A percentile compares a stretch with the other conserved stretches of the same genome.
phyloP scores from a whole-genome alignment of 176 grass and related monocot genomes.

The maize (Zea mays) region DNA sequence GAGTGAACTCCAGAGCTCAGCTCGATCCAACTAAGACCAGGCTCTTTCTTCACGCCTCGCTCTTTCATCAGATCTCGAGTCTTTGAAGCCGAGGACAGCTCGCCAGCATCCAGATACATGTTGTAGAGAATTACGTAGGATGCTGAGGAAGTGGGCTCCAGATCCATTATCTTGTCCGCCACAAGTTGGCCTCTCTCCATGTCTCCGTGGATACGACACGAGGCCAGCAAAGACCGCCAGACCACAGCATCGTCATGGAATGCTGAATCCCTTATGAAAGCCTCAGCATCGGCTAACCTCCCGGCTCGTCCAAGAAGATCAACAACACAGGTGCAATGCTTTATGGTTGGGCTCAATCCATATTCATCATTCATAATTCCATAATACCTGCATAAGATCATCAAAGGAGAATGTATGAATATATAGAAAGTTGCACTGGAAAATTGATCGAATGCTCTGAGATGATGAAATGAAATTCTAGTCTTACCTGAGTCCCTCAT shows the following conservation, averaged over 20 bases:
- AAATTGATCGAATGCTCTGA: not conserved
- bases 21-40: slow-evolving; percentile 72
- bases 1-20: slow-evolving; percentile 58
- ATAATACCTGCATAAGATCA: slow-evolving; percentile 50
- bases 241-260: slow-evolving; percentile 51
- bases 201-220: slow-evolving; percentile 68
- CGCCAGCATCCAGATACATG: slow-evolving; percentile 61
- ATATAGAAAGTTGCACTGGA: not conserved
- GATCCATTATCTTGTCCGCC: slow-evolving; percentile 52
- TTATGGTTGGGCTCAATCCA: slow-evolving; percentile 51
- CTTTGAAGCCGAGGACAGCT: slow-evolving; percentile 49
- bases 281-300: slow-evolving; percentile 67
- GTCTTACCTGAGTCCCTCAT: slow-evolving; percentile 64
- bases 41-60: slow-evolving; percentile 73
- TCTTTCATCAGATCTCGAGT: slow-evolving; percentile 71
- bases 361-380: slow-evolving; percentile 60
- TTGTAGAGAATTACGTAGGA: slow-evolving; percentile 71
- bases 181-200: slow-evolving; percentile 50
- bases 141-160: slow-evolving; percentile 55
- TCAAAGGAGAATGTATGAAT: slow-evolving; percentile 16
- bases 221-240: slow-evolving; percentile 63
- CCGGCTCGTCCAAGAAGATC: slow-evolving; percentile 70
- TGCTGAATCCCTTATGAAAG: slow-evolving; percentile 48
- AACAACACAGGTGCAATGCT: slow-evolving; percentile 72
- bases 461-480: not conserved